Evolutionary conservation across 257 asterid species (phyloP), one percentile per base, ranked within the genome.

Genomic region (Nicotiana noctiflora): DNA sequence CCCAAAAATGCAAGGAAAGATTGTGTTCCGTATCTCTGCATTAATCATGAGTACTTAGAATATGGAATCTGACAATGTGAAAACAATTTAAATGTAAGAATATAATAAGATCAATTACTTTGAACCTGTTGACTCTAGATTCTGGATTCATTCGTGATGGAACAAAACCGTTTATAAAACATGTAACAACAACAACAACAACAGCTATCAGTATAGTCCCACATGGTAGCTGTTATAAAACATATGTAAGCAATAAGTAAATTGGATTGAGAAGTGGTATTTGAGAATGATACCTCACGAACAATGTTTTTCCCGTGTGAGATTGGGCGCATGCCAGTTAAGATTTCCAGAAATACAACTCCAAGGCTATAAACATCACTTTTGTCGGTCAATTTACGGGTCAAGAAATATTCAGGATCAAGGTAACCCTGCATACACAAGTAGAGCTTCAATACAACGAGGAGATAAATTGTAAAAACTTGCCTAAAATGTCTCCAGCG

Each of bases 311-410:
- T 90, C 74, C 98, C 97, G 79, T 88, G 94, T 76, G 90, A 84
- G 90, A 92, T 92, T 14, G 98, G 97, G 37, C 87, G 97, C 95
- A 88, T 92, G 66, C 98, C 97, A 0, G 98, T 94, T 81, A 94
- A 81, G 79, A 94, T 89, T 89, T 94, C 97, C 79, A 94, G 82
- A 84, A 92, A 91, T 29, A 94, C 98, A 29, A 94, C 90, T 1
- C 98, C 97, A 18, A 94, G 89, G 88, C 98, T 94, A 80, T 94
- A 94, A 32, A 92, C 95, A 14, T 94, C 98, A 74, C 98, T 94
- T 81, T 94, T 94, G 85, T 92, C 97, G 1, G 98, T 92, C 82
- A 94, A 83, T 89, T 94, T 87, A 82, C 85, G 89, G 2, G 97
- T 94, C 88, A 88, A 81, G 87, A 90, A 88, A 77, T 94, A 94